Percentiles rank a stretch among this genome's conserved stretches.
Evolutionary conservation across 2,329 filamentous ascomycete genomes (phyloP).

Genomic region (Parastagonospora avenae): DNA sequence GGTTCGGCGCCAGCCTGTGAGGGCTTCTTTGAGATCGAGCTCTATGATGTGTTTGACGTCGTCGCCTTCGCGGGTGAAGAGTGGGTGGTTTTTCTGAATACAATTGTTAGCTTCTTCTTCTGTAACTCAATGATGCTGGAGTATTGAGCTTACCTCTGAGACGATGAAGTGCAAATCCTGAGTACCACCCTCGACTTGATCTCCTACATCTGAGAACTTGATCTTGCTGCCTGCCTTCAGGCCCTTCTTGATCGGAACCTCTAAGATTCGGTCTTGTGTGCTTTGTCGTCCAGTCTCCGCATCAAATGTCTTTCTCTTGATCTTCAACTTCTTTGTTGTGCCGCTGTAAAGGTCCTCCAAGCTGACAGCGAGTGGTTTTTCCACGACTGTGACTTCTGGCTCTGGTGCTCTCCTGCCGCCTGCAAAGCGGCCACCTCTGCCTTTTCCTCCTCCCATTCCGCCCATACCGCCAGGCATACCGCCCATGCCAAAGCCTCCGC

Average conservation of each 20-base stretch:
- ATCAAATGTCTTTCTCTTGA: conserved; percentile 95
- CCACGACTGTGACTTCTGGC: conserved; percentile 88
- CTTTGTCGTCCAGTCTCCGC: conserved; percentile 77
- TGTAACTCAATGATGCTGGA: conserved; percentile 1
- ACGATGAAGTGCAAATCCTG: conserved; percentile 96
- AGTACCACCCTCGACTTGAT: conserved; percentile 93
- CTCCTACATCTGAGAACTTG: conserved; percentile 96
- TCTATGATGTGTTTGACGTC: conserved; percentile 80
- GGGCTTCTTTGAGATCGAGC: conserved; percentile 86
- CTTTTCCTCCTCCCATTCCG: conserved; percentile 39
- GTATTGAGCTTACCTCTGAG: conserved; percentile 72
- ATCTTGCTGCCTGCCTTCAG: conserved; percentile 98
- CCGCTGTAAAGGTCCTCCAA: conserved; percentile 90
- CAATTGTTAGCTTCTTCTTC: conserved; percentile 19
- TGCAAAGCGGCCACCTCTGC: conserved; percentile 40
- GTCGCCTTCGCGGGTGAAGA: conserved; percentile 86
- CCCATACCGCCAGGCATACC: conserved; percentile 43
- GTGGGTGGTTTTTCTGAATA: conserved; percentile 78
- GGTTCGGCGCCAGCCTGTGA: conserved; percentile 93
- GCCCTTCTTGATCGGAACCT: conserved; percentile 94
- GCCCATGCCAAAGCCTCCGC: conserved; percentile 48
- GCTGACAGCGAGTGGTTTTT: conserved; percentile 78
- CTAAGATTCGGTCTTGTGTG: conserved; percentile 85
- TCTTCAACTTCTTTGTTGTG: conserved; percentile 95
- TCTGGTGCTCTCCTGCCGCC: conserved; percentile 59